Base-by-base conservation (phyloP, 1,139 yeast genomes). In the Diutina pseudorugosa region DNA sequence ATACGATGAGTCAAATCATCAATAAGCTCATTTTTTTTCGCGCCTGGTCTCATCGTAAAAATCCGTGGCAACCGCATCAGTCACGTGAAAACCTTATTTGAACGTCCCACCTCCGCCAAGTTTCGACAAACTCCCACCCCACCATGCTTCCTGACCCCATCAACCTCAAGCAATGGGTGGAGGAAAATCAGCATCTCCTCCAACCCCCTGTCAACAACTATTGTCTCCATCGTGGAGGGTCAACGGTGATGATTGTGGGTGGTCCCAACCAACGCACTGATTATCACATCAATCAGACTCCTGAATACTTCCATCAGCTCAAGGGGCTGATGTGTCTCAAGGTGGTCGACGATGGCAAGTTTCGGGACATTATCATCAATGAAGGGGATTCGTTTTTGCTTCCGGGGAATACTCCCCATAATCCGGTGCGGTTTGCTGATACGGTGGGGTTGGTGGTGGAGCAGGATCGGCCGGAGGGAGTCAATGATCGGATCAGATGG, bases 241-340 rank as follows among this genome's bases (percentile, higher is more conserved):
- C 87, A 62, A 90, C 97, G 0, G 88, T 89, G 48, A 91, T 91
- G 97, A 80, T 82, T 51, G 95, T 91, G 2, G 97, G 97, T 7
- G 98, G 97, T 0, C 97, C 97, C 1, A 91, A 91, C 65, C 95
- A 84, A 61, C 75, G 97, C 56, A 89, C 96, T 0, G 97, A 91
- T 64, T 91, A 88, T 65, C 98, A 91, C 63, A 79, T 91, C 53
- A 91, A 91, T 62, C 95, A 88, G 61, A 91, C 97, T 0, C 97
- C 97, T 0, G 97, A 90, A 62, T 91, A 90, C 78, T 91, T 91
- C 66, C 83, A 85, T 65, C 94, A 85, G 73, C 77, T 85, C 64
- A 87, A 88, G 66, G 97, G 97, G 1, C 72, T 75, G 40, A 90
- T 91, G 95, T 78, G 87, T 33, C 73, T 91, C 57, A 82, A 80